Evolutionary conservation across 495 filamentous ascomycete genomes (phyloP).

Genomic region (Neurospora africana): DNA sequence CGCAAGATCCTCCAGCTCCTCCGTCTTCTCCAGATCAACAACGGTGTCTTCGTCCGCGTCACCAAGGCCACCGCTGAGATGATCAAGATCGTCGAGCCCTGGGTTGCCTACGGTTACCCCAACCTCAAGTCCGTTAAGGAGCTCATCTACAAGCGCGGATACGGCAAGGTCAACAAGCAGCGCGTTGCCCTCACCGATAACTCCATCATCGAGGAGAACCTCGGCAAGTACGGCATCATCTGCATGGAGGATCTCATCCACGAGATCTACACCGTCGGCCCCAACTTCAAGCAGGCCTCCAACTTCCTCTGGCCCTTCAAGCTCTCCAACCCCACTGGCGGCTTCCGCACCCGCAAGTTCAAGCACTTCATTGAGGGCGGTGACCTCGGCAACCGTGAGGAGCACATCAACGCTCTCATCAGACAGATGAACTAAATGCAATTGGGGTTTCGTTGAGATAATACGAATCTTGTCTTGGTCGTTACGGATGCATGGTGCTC

Average conservation of each 20-base stretch:
- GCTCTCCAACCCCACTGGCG: conserved; percentile 92
- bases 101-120: conserved; percentile 97
- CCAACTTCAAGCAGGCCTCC: conserved; percentile 99
- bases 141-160: conserved; percentile 99
- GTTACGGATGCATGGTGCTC: conserved; percentile 27
- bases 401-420: conserved; percentile 95
- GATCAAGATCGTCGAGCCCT: conserved; percentile 95
- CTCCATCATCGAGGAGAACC: conserved; percentile 86
- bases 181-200: conserved; percentile 95
- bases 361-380: conserved; percentile 99
- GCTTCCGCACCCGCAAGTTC: conserved; percentile 94
- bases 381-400: conserved; percentile 96
- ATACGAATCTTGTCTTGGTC: conserved; percentile 27
- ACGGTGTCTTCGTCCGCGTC: conserved; percentile 92
- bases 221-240: conserved; percentile 97
- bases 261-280: conserved; percentile 97
- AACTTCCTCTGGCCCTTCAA: conserved; percentile 99
- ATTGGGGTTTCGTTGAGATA: conserved; percentile 11
- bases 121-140: conserved; percentile 98
- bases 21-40: conserved; percentile 99
- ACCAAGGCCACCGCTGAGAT: conserved; percentile 98
- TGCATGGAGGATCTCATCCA: conserved; percentile 99
- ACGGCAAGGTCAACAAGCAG: conserved; percentile 95
- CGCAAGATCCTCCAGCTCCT: conserved; percentile 99
- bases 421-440: conserved; percentile 88